These are phyloP conservation scores for Septoria linicola DNA, from an alignment of 2,329 filamentous ascomycete genomes.

Conservation along the genomic window DNA sequence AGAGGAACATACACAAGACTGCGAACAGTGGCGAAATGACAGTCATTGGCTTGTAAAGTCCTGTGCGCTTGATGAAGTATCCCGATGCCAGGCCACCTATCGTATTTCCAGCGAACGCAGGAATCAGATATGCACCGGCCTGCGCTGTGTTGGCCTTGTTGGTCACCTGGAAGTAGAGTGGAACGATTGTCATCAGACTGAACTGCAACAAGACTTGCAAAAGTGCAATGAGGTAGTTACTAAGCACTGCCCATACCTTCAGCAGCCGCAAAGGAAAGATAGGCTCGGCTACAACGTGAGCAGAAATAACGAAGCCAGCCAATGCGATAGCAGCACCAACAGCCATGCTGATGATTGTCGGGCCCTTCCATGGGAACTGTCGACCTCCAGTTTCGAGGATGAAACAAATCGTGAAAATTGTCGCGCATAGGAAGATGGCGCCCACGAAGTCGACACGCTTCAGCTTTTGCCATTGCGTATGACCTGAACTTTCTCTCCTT, in stretches of 20 bases:
- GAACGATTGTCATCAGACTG: conserved; percentile 63
- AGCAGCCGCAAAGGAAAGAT: conserved; percentile 60
- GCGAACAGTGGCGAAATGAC: conserved; percentile 53
- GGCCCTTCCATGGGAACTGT: conserved; percentile 41
- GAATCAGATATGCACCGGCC: conserved; percentile 63
- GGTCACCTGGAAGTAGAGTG: conserved; percentile 69
- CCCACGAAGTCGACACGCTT: conserved; percentile 61
- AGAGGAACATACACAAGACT: conserved; percentile 52
- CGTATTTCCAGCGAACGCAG: conserved; percentile 66
- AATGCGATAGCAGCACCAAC: conserved; percentile 14
- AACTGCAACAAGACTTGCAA: conserved; percentile 60
- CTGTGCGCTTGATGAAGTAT: conserved; percentile 57
- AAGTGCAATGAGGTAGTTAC: conserved; percentile 53
- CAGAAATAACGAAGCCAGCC: conserved; percentile 27
- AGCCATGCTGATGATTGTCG: conserved; percentile 32
- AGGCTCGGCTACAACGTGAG: conserved; percentile 40
- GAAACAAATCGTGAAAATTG: conserved; percentile 48
- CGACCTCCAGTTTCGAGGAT: conserved; percentile 53
- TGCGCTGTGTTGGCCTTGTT: conserved; percentile 56
- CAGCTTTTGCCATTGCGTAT: conserved; percentile 39
- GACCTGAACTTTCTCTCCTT: conserved; percentile 4
- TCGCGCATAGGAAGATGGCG: conserved; percentile 46
- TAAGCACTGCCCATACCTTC: conserved; percentile 52
- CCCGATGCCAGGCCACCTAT: conserved; percentile 63
- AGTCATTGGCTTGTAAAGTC: conserved; percentile 58